Percentiles rank a stretch among this genome's conserved stretches.
Evolutionary conservation across 495 filamentous ascomycete genomes (phyloP).

Genomic region (Aspergillus sclerotioniger): DNA sequence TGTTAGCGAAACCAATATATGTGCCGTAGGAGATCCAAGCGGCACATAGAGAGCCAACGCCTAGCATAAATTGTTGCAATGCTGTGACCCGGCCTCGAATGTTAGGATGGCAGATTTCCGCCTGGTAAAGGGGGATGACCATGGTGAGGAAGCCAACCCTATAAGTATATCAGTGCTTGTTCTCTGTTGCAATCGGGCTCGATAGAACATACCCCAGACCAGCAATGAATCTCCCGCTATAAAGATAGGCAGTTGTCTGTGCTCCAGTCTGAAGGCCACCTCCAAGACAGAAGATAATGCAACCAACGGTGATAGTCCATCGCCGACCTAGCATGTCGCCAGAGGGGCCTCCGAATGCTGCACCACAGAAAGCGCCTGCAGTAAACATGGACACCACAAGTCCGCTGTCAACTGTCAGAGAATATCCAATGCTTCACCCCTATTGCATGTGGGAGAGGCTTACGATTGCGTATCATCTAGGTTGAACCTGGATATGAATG

Average conservation of each 20-base stretch:
- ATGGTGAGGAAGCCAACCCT: constrained; percentile 61
- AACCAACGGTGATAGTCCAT: constrained; percentile 43
- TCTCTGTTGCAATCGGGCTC: neutral
- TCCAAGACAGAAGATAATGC: constrained; percentile 44
- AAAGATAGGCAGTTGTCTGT: constrained; percentile 34
- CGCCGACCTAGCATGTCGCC: constrained; percentile 43
- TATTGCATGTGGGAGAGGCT: constrained; percentile 16
- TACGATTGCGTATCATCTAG: constrained; percentile 55
- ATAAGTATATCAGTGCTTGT: constrained; percentile 1
- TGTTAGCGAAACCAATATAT: constrained; percentile 48
- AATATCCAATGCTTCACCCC: neutral
- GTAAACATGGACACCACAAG: constrained; percentile 70
- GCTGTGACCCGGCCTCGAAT: constrained; percentile 44
- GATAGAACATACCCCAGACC: constrained; percentile 50
- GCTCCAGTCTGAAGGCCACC: constrained; percentile 44
- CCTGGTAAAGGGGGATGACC: constrained; percentile 47
- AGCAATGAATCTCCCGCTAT: constrained; percentile 43
- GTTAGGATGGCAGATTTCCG: constrained; percentile 43
- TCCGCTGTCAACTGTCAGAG: constrained; percentile 39
- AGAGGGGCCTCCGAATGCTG: constrained; percentile 35
- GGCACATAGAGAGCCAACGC: constrained; percentile 40
- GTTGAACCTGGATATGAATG: constrained; percentile 51
- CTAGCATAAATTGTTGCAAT: constrained; percentile 47
- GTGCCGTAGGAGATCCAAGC: constrained; percentile 46
- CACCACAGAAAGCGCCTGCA: constrained; percentile 42